Base-by-base conservation (phyloP, 257 asterid genomes). In the Capsicum rhomboideum region DNA sequence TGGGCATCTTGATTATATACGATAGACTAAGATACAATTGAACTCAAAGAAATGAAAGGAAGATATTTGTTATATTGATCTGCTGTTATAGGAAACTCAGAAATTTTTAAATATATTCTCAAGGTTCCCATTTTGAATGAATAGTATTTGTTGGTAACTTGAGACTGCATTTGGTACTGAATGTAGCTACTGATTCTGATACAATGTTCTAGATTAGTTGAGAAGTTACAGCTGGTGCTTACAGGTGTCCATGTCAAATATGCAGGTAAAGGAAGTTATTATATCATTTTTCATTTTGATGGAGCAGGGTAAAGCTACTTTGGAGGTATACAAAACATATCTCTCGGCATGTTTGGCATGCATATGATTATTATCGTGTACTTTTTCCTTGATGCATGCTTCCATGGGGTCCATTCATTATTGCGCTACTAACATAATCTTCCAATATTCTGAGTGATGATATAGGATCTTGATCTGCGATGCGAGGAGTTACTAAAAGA, bases 241-340 rank as follows among this genome's bases (percentile, higher is more conserved):
- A 80, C 20, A 34, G 14, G 83, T 50, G 80, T 50, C 75, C 71
- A 78, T 84, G 46, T 85, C 77, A 50, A 80, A 86, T 85, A 74
- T 90, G 91, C 97, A 96, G 99, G 99, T 96, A 82, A 96, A 96
- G 91, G 99, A 96, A 92, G 99, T 96, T 75, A 94, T 96, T 87
- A 91, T 96, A 88, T 91, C 97, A 67, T 96, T 94, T 87, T 96
- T 96, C 89, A 91, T 96, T 88, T 88, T 96, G 89, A 96, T 96
- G 98, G 98, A 94, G 87, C 98, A 94, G 90, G 99, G 98, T 85
- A 94, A 96, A 90, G 94, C 98, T 49, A 94, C 99, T 84, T 89
- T 96, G 83, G 91, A 94, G 98, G 99, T 96, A 88, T 59, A 72
- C 58, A 78, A 31, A 20, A 67, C 86, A 29, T 34, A n/a, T 74